Percentiles rank a stretch among this genome's conserved stretches.
These are phyloP conservation scores for Ophiostoma australiae DNA, from an alignment of 2,329 filamentous ascomycete genomes.

Conservation along the genomic window DNA sequence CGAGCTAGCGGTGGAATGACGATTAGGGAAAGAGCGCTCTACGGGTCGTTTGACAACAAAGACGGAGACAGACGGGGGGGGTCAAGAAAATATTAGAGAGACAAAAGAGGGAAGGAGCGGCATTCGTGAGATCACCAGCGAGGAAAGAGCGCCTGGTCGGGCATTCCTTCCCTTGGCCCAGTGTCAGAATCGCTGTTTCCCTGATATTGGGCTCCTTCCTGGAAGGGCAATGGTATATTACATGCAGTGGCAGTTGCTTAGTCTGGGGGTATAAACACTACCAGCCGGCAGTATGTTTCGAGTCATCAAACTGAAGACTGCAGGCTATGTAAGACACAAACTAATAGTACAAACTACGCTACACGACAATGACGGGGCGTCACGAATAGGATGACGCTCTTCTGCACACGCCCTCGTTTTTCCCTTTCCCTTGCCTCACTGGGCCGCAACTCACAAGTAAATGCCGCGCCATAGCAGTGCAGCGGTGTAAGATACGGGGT, in stretches of 20 bases:
- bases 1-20: not conserved
- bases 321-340: not conserved
- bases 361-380: not conserved
- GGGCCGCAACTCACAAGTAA: constrained; percentile 6
- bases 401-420: constrained; percentile 17
- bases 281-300: not conserved
- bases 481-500: constrained; percentile 17
- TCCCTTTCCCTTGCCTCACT: not conserved
- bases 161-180: constrained; percentile 9
- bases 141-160: constrained; percentile 9
- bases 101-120: not conserved
- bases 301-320: not conserved
- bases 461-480: constrained; percentile 14
- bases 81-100: not conserved
- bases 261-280: not conserved
- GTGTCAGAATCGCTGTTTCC: not conserved
- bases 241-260: not conserved
- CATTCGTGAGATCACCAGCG: not conserved
- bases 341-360: not conserved
- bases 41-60: not conserved
- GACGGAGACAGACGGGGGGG: not conserved
- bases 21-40: constrained; percentile 1
- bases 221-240: not conserved
- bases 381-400: constrained; percentile 20
- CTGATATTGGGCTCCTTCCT: not conserved